phyloP scores from a whole-genome alignment of 345 rosid genomes.

The Hibiscus mutabilis region DNA sequence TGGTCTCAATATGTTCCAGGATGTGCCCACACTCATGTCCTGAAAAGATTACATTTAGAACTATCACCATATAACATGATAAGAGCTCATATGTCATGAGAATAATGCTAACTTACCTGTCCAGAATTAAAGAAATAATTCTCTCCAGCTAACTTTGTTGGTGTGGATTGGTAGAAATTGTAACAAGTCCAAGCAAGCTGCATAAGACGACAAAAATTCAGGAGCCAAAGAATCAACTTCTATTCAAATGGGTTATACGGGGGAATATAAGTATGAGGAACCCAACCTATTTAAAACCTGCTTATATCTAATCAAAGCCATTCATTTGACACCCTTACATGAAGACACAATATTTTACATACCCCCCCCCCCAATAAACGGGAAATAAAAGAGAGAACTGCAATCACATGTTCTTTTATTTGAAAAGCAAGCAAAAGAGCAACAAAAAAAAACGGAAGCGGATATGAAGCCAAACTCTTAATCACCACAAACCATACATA shows the following conservation, averaged over 20 bases:
- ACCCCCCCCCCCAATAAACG: not conserved
- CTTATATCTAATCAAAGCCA: not conserved
- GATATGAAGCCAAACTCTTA: not conserved
- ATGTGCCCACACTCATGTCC: conserved; percentile 98
- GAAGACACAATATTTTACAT: not conserved
- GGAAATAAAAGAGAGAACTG: not conserved
- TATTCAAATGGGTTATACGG: not conserved
- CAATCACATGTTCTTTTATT: not conserved
- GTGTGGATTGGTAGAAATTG: conserved; percentile 89
- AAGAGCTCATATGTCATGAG: not conserved
- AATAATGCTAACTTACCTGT: conserved; percentile 32
- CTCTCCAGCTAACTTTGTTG: conserved; percentile 93
- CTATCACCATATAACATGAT: not conserved
- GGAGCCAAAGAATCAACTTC: not conserved
- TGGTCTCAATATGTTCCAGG: conserved; percentile 94
- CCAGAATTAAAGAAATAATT: conserved; percentile 82
- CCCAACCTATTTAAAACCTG: not conserved
- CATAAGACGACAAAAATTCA: conserved; percentile 1
- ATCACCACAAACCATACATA: no score
- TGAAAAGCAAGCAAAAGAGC: not conserved
- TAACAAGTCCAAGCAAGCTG: conserved; percentile 99
- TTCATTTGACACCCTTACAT: not conserved
- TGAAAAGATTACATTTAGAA: conserved; percentile 19
- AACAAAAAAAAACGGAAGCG: not conserved
- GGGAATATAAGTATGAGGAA: not conserved